Conservation (phyloP, 805 yeast species). For the Starmerella powellii region DNA sequence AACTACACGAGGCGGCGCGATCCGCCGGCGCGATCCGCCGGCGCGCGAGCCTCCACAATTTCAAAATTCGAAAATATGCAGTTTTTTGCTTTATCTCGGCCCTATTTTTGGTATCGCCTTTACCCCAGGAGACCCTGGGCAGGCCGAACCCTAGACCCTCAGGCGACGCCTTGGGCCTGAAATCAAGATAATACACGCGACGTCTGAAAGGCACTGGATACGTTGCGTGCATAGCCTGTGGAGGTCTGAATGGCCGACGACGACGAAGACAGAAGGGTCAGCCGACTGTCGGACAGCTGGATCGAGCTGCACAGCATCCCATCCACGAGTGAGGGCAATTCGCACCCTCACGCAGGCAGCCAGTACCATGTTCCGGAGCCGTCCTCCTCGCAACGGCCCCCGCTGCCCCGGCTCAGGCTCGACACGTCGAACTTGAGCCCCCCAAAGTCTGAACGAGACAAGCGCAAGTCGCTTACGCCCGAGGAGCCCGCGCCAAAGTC, state of each 20-base stretch:
- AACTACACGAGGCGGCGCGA: too few relatives aligned
- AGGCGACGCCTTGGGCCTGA: too few relatives aligned
- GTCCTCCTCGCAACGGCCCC: background rate
- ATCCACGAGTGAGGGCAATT: background rate
- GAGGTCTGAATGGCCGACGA: background rate
- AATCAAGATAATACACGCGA: background rate
- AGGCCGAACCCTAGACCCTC: background rate
- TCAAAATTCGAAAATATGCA: too few relatives aligned
- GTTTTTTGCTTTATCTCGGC: too few relatives aligned
- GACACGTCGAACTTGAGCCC: conserved; percentile 15
- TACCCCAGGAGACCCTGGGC: too few relatives aligned
- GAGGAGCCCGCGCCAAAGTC: conserved; percentile 11
- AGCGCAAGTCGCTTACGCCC: background rate
- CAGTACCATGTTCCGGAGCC: too few relatives aligned
- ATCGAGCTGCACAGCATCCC: conserved; percentile 7
- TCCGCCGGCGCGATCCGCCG: too few relatives aligned
- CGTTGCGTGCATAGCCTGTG: background rate
- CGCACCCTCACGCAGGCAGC: background rate
- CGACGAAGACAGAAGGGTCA: background rate
- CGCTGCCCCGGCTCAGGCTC: conserved; percentile 12
- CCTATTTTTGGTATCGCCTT: too few relatives aligned
- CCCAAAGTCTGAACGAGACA: background rate
- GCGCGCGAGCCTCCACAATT: too few relatives aligned
- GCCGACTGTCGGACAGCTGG: conserved; percentile 3
- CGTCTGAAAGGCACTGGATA: too few relatives aligned